These are phyloP conservation scores for Plasmodium fragile DNA, from an alignment of 169 alveolate species.

Conservation along the genomic window DNA sequence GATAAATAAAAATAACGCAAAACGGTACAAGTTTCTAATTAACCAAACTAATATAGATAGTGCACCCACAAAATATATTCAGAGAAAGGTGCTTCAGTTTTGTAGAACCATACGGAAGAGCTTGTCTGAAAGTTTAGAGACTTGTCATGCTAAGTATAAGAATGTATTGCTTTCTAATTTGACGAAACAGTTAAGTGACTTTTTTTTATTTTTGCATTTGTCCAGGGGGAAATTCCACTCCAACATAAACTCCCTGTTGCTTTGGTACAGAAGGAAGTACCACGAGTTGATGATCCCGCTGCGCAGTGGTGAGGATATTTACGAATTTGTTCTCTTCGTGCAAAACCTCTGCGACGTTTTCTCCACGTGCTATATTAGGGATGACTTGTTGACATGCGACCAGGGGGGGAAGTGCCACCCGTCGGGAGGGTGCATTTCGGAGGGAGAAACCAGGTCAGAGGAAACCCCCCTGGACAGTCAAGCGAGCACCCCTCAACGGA, in stretches of 20 bases:
- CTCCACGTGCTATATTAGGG: not conserved
- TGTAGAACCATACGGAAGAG: conserved; percentile 12
- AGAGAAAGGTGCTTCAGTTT: conserved; percentile 12
- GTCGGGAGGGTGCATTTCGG: not conserved
- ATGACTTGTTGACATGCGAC: not conserved
- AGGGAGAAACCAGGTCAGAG: not conserved
- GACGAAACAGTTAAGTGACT: conserved; percentile 3
- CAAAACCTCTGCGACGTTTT: not conserved
- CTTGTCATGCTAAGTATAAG: not conserved
- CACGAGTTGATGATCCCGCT: not conserved
- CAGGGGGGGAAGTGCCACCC: no score
- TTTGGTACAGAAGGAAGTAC: not conserved
- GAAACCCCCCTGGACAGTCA: not conserved
- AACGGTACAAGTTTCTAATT: conserved; percentile 9
- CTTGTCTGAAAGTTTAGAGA: not conserved
- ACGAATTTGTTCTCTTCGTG: not conserved
- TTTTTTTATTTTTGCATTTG: conserved; percentile 40
- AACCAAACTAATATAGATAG: conserved; percentile 33
- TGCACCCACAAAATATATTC: not conserved
- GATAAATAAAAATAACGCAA: conserved; percentile 48
- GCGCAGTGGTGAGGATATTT: not conserved
- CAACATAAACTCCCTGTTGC: conserved; percentile 1
- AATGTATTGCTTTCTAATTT: not conserved
- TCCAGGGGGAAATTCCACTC: conserved; percentile 17
- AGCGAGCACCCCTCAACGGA: not conserved